These are phyloP conservation scores for Rhodosporidiobolus odoratus DNA, from an alignment of 768 basidiomycete genomes.

Conservation along the genomic window DNA sequence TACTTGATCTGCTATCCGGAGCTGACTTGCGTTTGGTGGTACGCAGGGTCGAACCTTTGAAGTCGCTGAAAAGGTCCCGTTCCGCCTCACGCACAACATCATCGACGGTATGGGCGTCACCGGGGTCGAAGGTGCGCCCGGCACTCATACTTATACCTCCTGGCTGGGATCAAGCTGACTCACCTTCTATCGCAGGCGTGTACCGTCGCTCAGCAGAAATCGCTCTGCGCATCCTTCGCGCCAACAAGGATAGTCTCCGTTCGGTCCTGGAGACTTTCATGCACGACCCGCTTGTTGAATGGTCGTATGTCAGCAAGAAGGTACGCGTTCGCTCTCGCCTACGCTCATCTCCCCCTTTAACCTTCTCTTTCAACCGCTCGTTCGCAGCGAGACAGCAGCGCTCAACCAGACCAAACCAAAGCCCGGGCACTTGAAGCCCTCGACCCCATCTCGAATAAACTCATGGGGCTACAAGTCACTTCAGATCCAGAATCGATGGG, in stretches of 20 bases:
- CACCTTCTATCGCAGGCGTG: constrained; percentile 55
- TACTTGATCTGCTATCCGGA: neutral
- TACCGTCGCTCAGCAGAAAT: constrained; percentile 89
- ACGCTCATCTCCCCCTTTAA: neutral
- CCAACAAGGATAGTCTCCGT: constrained; percentile 88
- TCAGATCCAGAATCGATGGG: constrained; percentile 43
- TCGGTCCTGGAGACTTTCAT: constrained; percentile 93
- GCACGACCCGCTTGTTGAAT: constrained; percentile 94
- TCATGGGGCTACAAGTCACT: constrained; percentile 51
- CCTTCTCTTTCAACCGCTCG: neutral
- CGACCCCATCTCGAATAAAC: constrained; percentile 73
- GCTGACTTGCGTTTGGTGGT: no score
- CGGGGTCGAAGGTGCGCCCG: constrained; percentile 69
- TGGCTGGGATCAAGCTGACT: constrained; percentile 1
- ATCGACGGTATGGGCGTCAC: constrained; percentile 88
- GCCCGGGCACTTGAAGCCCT: constrained; percentile 57
- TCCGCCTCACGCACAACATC: constrained; percentile 87
- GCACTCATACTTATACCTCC: neutral
- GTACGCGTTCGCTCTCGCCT: constrained; percentile 48
- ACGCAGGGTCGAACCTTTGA: constrained; percentile 70
- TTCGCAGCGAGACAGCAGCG: neutral
- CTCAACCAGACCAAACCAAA: constrained; percentile 9
- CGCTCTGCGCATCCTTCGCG: constrained; percentile 74
- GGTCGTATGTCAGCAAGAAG: constrained; percentile 68
- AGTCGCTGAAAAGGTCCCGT: constrained; percentile 85